These are phyloP conservation scores for Hyparrhenia diplandra DNA, from an alignment of 176 grass and related monocot species.

Conservation along the genomic window DNA sequence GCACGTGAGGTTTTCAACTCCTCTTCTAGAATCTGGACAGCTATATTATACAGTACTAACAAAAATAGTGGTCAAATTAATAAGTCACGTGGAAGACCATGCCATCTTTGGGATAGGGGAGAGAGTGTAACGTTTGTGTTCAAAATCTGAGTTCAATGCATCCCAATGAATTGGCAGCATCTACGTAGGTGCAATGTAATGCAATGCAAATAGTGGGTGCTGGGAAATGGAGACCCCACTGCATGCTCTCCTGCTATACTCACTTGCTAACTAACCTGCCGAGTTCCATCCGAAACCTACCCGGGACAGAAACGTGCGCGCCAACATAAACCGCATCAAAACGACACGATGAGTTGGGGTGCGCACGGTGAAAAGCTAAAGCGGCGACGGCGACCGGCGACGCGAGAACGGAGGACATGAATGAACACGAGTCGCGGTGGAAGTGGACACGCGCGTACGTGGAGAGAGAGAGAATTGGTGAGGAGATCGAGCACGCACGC, in stretches of 20 bases:
- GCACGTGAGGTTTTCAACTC: neutral
- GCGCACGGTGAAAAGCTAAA: slow-evolving; percentile 21
- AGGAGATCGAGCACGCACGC: neutral
- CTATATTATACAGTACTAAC: no score
- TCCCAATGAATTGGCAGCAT: neutral
- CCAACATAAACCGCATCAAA: slow-evolving; percentile 13
- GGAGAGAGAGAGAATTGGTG: neutral
- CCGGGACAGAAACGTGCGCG: neutral
- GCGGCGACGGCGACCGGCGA: neutral
- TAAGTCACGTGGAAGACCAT: neutral
- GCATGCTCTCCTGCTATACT: neutral
- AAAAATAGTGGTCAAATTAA: neutral
- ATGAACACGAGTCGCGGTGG: neutral
- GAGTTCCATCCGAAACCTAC: neutral
- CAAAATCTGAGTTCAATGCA: neutral
- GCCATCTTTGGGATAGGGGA: neutral
- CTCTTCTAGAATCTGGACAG: neutral
- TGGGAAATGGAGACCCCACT: neutral
- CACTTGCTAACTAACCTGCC: neutral
- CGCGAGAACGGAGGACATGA: neutral
- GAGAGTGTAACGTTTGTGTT: neutral
- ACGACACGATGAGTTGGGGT: slow-evolving; percentile 5
- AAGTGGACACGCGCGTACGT: neutral
- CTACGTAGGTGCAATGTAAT: neutral
- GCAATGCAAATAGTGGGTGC: neutral